Base-by-base conservation (phyloP, 192 early-diverging fungal genomes). In the Spizellomyces sp. region DNA sequence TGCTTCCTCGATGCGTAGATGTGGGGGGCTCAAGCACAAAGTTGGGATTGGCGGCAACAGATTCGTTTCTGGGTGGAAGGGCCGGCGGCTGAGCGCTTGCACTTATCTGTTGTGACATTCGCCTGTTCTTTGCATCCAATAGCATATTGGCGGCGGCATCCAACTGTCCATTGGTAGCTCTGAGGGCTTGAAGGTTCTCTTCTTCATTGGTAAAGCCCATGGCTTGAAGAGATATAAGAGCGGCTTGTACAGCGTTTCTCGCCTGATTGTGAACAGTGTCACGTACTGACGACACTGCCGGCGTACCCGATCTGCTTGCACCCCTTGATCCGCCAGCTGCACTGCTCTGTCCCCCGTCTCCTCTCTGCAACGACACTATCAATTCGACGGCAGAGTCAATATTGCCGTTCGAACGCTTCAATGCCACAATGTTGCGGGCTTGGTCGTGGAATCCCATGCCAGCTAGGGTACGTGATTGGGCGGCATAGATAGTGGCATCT, bases 391-490 rank as follows among this genome's bases (percentile, higher is more conserved):
- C 90, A n/a, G 82, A 80, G 8, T 90, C 87, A 12, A 97, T 76
- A 55, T 90, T 85, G n/a, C 91, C 91, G 12, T 84, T 84, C 9
- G 89, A 87, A 15, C 86, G 81, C 59, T 84, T 81, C 22, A 98
- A 82, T 1, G 93, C 92, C 52, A 79, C 78, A 6, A 88, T 80
- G 79, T 88, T 91, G 60, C 80, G 75, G 12, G 80, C 76, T 45
- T 88, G 83, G 70, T 95, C 90, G 8, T 73, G 79, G 76, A 98
- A 98, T n/a, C 96, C 96, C 92, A 96, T 90, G 56, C 87, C 85
- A 7, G 75, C 17, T n/a, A 85, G 57, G 17, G 68, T 61, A 48
- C 75, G 61, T 3, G 83, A 19, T 65, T 85, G 77, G 17, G 48
- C 64, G 12, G 69, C 58, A 60, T 64, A 36, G 27, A 36, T 3